Evolutionary conservation across 352 stramenopile species (phyloP).

Genomic region (Globisporangium perplexum): DNA sequence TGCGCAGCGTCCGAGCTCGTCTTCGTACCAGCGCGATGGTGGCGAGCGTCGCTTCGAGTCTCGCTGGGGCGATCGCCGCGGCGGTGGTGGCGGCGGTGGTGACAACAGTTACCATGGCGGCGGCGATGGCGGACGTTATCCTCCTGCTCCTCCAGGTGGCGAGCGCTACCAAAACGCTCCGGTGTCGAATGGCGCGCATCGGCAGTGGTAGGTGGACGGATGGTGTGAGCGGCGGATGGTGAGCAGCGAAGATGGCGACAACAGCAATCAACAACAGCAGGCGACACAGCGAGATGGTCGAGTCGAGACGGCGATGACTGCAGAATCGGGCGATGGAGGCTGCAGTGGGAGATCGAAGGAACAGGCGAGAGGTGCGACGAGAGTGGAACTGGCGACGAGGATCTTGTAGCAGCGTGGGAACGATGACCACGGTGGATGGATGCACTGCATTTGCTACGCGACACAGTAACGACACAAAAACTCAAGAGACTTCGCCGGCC

Average conservation of each 20-base stretch:
- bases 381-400: neutral
- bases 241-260: neutral
- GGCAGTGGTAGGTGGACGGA: constrained; percentile 1
- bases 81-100: constrained; percentile 23
- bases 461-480: neutral
- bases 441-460: neutral
- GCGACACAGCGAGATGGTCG: too few relatives aligned
- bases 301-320: too few relatives aligned
- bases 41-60: constrained; percentile 52
- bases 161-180: constrained; percentile 10
- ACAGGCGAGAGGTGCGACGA: neutral
- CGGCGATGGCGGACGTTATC: constrained; percentile 10
- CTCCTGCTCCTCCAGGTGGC: neutral
- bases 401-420: neutral
- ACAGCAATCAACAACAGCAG: too few relatives aligned
- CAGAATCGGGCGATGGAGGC: neutral
- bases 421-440: too few relatives aligned
- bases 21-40: constrained; percentile 31
- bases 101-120: constrained; percentile 12
- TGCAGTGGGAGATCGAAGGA: neutral
- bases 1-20: constrained; percentile 36
- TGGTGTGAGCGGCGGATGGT: neutral
- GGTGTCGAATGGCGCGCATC: constrained; percentile 2
- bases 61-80: constrained; percentile 65
- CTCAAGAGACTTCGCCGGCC: neutral